Percentiles rank a stretch among this genome's conserved stretches.
phyloP scores from a whole-genome alignment of 306 rosid genomes.

The Malus sylvestris region DNA sequence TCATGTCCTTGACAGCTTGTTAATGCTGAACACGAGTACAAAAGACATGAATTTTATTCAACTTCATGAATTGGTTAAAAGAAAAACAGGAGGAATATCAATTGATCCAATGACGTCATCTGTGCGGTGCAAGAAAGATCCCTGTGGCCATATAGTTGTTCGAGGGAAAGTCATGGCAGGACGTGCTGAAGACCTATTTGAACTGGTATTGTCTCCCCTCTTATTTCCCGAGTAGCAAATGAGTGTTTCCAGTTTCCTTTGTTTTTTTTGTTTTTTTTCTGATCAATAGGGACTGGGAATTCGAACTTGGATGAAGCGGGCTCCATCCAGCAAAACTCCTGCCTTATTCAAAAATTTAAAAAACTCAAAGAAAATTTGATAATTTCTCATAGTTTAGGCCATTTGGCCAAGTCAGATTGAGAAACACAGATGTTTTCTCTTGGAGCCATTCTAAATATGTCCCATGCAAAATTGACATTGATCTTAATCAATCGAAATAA shows the following conservation, averaged over 20 bases:
- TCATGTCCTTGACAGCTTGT: slow-evolving; percentile 58
- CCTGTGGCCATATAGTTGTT: slow-evolving; percentile 76
- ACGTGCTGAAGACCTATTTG: slow-evolving; percentile 72
- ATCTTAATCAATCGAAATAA: not conserved
- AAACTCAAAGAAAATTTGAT: not conserved
- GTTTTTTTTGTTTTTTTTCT: no score
- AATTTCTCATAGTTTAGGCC: no score
- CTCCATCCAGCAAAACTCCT: no score
- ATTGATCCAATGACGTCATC: slow-evolving; percentile 91
- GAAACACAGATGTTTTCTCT: not conserved
- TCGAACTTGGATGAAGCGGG: no score
- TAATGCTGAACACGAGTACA: slow-evolving; percentile 96
- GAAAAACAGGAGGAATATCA: slow-evolving; percentile 97
- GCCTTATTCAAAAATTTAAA: no score
- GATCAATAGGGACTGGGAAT: no score
- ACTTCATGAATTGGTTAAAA: slow-evolving; percentile 87
- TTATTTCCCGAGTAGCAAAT: slow-evolving; percentile 2
- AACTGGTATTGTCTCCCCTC: slow-evolving; percentile 44
- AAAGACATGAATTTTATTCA: slow-evolving; percentile 91
- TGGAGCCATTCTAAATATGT: not conserved
- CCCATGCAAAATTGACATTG: not conserved
- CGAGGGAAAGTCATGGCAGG: slow-evolving; percentile 97
- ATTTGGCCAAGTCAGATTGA: no score
- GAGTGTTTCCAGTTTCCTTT: not conserved
- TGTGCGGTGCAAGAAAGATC: slow-evolving; percentile 65